Evolutionary conservation across 805 yeast species (phyloP).

Genomic region (Torulaspora franciscae): DNA sequence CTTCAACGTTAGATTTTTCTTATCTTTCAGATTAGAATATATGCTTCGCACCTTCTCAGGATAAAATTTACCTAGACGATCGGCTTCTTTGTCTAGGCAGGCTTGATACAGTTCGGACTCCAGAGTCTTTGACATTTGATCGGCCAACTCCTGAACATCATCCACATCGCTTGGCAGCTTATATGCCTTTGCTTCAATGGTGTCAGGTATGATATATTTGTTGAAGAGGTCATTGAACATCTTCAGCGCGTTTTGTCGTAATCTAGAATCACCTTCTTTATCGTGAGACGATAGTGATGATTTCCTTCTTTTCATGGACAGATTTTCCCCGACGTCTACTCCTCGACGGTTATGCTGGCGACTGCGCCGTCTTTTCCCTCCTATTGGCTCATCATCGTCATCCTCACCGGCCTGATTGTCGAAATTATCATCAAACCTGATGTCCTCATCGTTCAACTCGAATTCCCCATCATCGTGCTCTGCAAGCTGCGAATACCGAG

Average conservation of each 20-base stretch:
- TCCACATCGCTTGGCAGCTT: conserved; percentile 34
- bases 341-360: conserved; percentile 4
- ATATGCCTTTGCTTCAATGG: conserved; percentile 13
- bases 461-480: conserved; percentile 12
- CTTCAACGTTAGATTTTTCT: conserved; percentile 53
- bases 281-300: not conserved
- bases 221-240: conserved; percentile 47
- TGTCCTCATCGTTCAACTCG: conserved; percentile 24
- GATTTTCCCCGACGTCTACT: not conserved
- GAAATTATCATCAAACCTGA: conserved; percentile 14
- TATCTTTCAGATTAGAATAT: conserved; percentile 53
- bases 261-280: conserved; percentile 31
- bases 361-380: conserved; percentile 8
- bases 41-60: conserved; percentile 65
- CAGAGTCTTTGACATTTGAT: conserved; percentile 45
- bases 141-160: conserved; percentile 34
- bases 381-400: conserved; percentile 10
- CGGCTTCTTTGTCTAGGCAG: conserved; percentile 31
- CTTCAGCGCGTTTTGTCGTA: conserved; percentile 45
- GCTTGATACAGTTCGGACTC: conserved; percentile 47
- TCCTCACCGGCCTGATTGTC: conserved; percentile 13
- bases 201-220: conserved; percentile 36
- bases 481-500: conserved; percentile 35
- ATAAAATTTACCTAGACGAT: conserved; percentile 38
- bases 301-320: conserved; percentile 3